Conservation (phyloP, 2,329 filamentous ascomycete genomes). For the Ophiosphaerella korrae region DNA sequence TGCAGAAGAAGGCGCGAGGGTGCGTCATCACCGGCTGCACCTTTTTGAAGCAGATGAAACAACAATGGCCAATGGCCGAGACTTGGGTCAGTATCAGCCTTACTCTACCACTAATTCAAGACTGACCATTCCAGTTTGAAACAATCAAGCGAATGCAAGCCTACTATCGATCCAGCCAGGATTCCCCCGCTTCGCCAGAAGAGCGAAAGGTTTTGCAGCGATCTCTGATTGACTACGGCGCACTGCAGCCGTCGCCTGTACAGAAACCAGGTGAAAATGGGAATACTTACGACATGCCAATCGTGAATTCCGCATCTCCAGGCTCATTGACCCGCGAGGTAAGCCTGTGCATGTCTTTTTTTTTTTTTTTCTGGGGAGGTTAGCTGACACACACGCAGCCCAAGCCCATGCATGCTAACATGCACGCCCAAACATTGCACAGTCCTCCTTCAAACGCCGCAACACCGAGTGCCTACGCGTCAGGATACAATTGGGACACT, state of each 20-base stretch:
- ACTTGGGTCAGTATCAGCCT: slow-evolving; percentile 38
- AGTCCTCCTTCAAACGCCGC: slow-evolving; percentile 27
- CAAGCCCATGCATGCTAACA: slow-evolving; percentile 10
- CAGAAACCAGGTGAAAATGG: slow-evolving; percentile 38
- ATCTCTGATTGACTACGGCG: slow-evolving; percentile 50
- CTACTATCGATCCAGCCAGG: slow-evolving; percentile 47
- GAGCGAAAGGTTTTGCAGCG: slow-evolving; percentile 45
- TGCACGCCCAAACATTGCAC: slow-evolving; percentile 13
- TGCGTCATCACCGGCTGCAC: slow-evolving; percentile 44
- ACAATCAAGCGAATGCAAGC: slow-evolving; percentile 52
- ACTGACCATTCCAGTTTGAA: slow-evolving; percentile 38
- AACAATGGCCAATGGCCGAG: slow-evolving; percentile 49
- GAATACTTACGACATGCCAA: slow-evolving; percentile 15
- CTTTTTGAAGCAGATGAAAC: slow-evolving; percentile 49
- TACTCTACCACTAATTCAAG: neutral
- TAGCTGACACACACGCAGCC: slow-evolving; percentile 6
- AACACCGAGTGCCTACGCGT: slow-evolving; percentile 29
- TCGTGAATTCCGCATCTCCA: slow-evolving; percentile 14
- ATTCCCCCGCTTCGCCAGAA: slow-evolving; percentile 41
- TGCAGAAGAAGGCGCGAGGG: slow-evolving; percentile 39
- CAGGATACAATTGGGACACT: slow-evolving; percentile 27
- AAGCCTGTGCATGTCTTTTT: neutral
- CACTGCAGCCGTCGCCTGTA: slow-evolving; percentile 47
- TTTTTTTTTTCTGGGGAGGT: too few species aligned
- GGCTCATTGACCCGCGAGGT: slow-evolving; percentile 6